Evolutionary conservation across 2,329 filamentous ascomycete species (phyloP), one percentile per base, ranked within the genome.

Genomic region (Microascus cirrosus): DNA sequence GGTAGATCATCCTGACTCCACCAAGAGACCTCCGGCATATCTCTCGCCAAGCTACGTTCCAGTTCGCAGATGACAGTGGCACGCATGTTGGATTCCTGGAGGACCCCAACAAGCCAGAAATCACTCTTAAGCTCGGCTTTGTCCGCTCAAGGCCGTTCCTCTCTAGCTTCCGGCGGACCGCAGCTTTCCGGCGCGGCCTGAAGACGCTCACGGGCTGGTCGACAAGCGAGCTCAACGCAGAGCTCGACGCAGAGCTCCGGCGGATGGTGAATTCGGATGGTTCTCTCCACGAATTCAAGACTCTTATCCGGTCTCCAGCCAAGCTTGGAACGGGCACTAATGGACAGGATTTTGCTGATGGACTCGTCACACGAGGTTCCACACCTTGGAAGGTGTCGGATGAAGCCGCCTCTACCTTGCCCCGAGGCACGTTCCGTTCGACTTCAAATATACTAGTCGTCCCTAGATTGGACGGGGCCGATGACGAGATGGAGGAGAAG

Each of bases 181-280:
- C 65, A 15, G 69, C 74, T 15, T 67, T 85, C 2, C 71, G 68
- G 36, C 67, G 68, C 3, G 86, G 89, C 61, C 74, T 89, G 7
- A 66, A 69, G 28, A 66, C 71, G 7, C 65, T 89, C 58, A 80
- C 79, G 0, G 74, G 75, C 15, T 78, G 80, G 74, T 68, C 76
- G 1, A 65, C 70, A 6, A 64, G 70, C 4, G 65, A 71, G 12
- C 71, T 86, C 22, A n/a, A n/a, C n/a, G n/a, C n/a, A n/a, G n/a
- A n/a, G n/a, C n/a, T n/a, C n/a, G 74, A 80, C 13, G 74, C 78
- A 55, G 73, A 80, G 60, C 64, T 83, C 2, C 63, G 64, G 6
- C 15, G 42, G 11, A 62, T 64, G 0, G 66, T 74, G 2, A 65
- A 70, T 2, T 64, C 69, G 18, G 70, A 65, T 4, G 71, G 74